Evolutionary conservation across 176 grass and related monocot genomes (phyloP).

Genomic region (sorghum (Sorghum bicolor)): Sorghum_bicolor_NCBIv3 NC_012875.2:2631001-2631500

Average conservation of each 20-base stretch:
- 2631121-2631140: background rate
- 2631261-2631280: background rate
- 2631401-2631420: background rate
- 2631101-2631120: background rate
- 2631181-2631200: background rate
- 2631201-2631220: background rate
- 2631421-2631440: conserved; percentile 33
- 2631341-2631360: background rate
- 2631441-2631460: conserved; percentile 50
- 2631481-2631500: conserved; percentile 37
- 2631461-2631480: conserved; percentile 8
- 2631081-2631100: background rate
- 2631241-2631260: background rate
- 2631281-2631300: background rate
- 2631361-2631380: background rate
- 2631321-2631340: conserved; percentile 2
- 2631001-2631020: background rate
- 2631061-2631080: background rate
- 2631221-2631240: background rate
- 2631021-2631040: background rate
- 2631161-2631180: background rate
- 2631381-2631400: background rate
- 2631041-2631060: background rate
- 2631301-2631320: background rate
- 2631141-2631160: background rate